Conservation (phyloP, 805 yeast species). For the Saccharomycopsis sp. region DNA sequence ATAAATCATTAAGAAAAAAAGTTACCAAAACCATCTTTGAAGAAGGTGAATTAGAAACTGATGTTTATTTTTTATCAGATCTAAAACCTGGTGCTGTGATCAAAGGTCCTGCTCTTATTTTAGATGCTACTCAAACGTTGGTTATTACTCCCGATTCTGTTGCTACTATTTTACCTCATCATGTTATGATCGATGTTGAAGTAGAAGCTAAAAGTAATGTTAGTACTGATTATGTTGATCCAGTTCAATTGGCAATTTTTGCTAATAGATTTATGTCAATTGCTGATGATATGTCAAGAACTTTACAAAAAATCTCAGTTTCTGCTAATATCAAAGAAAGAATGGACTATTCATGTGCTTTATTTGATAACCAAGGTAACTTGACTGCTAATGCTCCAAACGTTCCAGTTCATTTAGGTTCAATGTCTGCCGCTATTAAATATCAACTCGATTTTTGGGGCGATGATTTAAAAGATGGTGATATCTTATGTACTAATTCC, state of each 20-base stretch:
- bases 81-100: conserved; percentile 42
- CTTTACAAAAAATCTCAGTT: conserved; percentile 69
- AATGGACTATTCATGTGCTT: conserved; percentile 75
- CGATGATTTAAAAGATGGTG: conserved; percentile 56
- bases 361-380: conserved; percentile 65
- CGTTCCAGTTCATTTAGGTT: conserved; percentile 78
- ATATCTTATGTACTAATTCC: conserved; percentile 67
- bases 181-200: conserved; percentile 36
- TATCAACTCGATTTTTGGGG: conserved; percentile 58
- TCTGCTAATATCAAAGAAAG: conserved; percentile 79
- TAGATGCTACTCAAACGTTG: conserved; percentile 75
- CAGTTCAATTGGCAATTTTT: conserved; percentile 64
- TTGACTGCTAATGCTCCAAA: conserved; percentile 84
- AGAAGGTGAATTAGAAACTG: conserved; percentile 49
- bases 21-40: conserved; percentile 29
- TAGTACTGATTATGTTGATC: conserved; percentile 34
- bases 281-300: conserved; percentile 83
- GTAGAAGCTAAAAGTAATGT: background rate
- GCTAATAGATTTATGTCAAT: conserved; percentile 83
- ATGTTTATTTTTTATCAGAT: conserved; percentile 47
- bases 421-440: conserved; percentile 72
- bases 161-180: conserved; percentile 49
- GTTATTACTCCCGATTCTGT: conserved; percentile 51
- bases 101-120: conserved; percentile 65
- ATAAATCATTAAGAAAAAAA: conserved; percentile 21